A percentile compares a stretch with the other conserved stretches of the same genome.
Conservation (phyloP, 768 basidiomycete genomes). For the Trametes elegans region DNA sequence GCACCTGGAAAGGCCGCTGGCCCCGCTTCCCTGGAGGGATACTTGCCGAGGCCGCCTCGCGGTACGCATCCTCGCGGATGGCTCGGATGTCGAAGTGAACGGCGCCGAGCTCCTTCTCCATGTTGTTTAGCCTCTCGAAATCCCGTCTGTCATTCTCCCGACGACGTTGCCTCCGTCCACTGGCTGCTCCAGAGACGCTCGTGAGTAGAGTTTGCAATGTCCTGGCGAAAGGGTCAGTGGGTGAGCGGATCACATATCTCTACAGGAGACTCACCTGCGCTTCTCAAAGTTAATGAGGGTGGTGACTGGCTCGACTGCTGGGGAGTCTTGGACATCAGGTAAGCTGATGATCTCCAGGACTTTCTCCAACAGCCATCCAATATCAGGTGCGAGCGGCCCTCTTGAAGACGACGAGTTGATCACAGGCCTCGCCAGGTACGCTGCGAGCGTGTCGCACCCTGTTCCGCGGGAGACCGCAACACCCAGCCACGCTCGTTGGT, state of each 20-base stretch:
- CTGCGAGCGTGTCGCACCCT: slow-evolving; percentile 57
- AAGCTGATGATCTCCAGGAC: slow-evolving; percentile 76
- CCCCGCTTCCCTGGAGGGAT: slow-evolving; percentile 48
- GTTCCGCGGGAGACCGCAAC: slow-evolving; percentile 63
- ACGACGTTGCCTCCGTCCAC: slow-evolving; percentile 43
- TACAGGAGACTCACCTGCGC: slow-evolving; percentile 52
- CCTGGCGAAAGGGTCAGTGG: slow-evolving; percentile 38
- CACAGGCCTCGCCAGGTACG: slow-evolving; percentile 52
- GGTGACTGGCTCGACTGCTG: slow-evolving; percentile 50
- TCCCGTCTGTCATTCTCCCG: slow-evolving; percentile 63
- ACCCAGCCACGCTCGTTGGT: slow-evolving; percentile 75
- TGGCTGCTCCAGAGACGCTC: slow-evolving; percentile 44
- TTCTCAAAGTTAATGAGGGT: slow-evolving; percentile 81
- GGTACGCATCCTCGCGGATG: slow-evolving; percentile 73
- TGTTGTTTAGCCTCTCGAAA: slow-evolving; percentile 71
- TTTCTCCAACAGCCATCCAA: slow-evolving; percentile 82
- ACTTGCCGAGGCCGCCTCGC: slow-evolving; percentile 53
- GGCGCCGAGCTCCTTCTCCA: slow-evolving; percentile 64
- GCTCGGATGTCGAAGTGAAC: slow-evolving; percentile 68
- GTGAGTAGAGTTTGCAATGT: slow-evolving; percentile 65
- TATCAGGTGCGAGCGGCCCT: slow-evolving; percentile 64
- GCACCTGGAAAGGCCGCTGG: slow-evolving; percentile 63
- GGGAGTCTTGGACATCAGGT: slow-evolving; percentile 63
- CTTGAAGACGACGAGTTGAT: slow-evolving; percentile 43
- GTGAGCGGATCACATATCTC: background rate